These are phyloP conservation scores for Phylloporus sp. DNA, from an alignment of 768 basidiomycete genomes.

Conservation along the genomic window DNA sequence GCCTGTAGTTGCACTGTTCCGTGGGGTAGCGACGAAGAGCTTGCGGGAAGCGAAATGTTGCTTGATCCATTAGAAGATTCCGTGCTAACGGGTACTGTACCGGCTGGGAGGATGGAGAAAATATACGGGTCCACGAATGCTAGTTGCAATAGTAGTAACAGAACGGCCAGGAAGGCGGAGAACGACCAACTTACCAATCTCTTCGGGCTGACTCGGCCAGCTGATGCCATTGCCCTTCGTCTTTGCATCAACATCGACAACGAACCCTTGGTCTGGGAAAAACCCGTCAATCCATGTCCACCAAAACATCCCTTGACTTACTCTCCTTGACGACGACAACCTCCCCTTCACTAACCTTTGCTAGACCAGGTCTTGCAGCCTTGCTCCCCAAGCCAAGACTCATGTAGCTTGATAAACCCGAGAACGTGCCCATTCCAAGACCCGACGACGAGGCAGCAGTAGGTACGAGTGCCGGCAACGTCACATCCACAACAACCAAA, in stretches of 20 bases:
- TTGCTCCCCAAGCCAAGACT: constrained; percentile 73
- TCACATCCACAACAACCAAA: constrained; percentile 53
- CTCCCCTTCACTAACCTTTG: constrained; percentile 54
- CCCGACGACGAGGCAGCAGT: constrained; percentile 25
- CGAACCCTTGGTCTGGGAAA: constrained; percentile 57
- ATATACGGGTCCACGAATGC: constrained; percentile 76
- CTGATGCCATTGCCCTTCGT: constrained; percentile 48
- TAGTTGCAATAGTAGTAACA: constrained; percentile 52
- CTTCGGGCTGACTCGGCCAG: constrained; percentile 82
- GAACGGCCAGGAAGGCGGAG: constrained; percentile 45
- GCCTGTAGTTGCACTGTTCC: constrained; percentile 22
- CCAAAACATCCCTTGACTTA: constrained; percentile 35
- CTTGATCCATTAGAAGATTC: constrained; percentile 19
- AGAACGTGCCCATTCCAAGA: constrained; percentile 64
- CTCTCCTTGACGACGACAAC: constrained; percentile 75
- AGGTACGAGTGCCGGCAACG: constrained; percentile 38
- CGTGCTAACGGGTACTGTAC: constrained; percentile 42
- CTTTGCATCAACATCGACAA: constrained; percentile 58
- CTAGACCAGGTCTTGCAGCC: constrained; percentile 53
- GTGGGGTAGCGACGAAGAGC: constrained; percentile 11
- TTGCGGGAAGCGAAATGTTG: constrained; percentile 6
- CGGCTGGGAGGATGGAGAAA: constrained; percentile 67
- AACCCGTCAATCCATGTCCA: background rate
- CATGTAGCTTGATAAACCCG: constrained; percentile 78
- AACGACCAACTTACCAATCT: constrained; percentile 47